Base-by-base conservation (phyloP, 1,284 basidiomycete species). In the Tilletia caries region DNA sequence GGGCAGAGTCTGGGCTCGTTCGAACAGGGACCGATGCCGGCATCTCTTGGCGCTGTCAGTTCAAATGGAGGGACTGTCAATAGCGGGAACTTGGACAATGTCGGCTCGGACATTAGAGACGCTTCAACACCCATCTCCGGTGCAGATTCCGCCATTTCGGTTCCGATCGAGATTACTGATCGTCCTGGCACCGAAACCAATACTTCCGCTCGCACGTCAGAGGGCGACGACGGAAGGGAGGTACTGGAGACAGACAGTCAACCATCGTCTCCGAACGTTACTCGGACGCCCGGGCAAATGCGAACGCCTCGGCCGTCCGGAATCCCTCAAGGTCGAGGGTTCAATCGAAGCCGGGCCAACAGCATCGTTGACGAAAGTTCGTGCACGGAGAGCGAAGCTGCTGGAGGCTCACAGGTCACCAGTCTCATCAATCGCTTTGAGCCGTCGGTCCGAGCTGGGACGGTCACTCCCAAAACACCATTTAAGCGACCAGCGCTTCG, bases 271-370 rank as follows among this genome's bases (percentile, higher is more conserved):
- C 66, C 66, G 37, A 48, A 62, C 52, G 43, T 50, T 5, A 68
- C 77, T 20, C 66, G 54, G 29, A 89, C 89, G 64, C 90, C 90
- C 29, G 85, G 58, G 32, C 32, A 33, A 15, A 33, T 37, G 18
- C 58, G 58, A 29, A 62, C 58, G 27, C 58, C 58, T 2, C 58
- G 58, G 6, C 29, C 58, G 32, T 62, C 58, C 15, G 58, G 32
- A 34, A 33, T 62, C 87, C 37, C 91, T 91, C 20, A 91, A 90
- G 1, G 91, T 91, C 77, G 91, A 91, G 81, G 87, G 87, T 52
- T 79, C 85, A 18, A 71, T 74, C 33, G 79, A 76, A 65, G 29
- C 15, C 58, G 58, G 34, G 20, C 58, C 6, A 75, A 65, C 64
- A 23, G 68, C 66, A 18, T 67, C 66, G 13, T 54, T n/a, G 76